Conservation (phyloP, 73 alveolate species). For the Loxodes magnus region DNA sequence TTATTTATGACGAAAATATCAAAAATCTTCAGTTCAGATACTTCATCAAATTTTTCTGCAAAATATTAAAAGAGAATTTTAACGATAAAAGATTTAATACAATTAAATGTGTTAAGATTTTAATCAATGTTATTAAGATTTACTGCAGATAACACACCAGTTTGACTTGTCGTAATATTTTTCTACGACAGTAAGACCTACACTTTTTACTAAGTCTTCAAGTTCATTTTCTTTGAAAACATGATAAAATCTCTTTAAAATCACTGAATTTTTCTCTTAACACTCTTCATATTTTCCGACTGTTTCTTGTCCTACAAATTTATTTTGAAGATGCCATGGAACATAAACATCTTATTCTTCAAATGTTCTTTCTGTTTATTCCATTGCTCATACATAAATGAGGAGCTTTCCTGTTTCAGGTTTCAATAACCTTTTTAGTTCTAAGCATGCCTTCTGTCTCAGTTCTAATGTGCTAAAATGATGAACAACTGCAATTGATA, state of each 20-base stretch:
- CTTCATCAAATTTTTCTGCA: too few species aligned
- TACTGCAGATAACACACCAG: constrained; percentile 86
- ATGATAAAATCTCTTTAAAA: constrained; percentile 93
- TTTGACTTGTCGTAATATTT: constrained; percentile 95
- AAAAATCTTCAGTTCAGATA: too few species aligned
- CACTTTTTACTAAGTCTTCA: constrained; percentile 68
- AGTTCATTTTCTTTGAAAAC: constrained; percentile 94
- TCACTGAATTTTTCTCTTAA: constrained; percentile 66
- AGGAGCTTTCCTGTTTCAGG: constrained; percentile 73
- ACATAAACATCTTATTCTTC: constrained; percentile 91
- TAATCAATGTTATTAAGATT: constrained; percentile 22
- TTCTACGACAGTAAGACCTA: constrained; percentile 48
- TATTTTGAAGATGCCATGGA: constrained; percentile 94
- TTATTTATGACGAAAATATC: too few species aligned
- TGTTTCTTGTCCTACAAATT: constrained; percentile 65
- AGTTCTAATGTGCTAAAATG: constrained; percentile 75
- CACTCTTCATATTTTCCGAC: constrained; percentile 41
- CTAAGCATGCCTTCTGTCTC: constrained; percentile 70
- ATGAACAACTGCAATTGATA: constrained; percentile 95
- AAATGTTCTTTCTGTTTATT: constrained; percentile 85
- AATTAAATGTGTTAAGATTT: too few species aligned
- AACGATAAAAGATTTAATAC: too few species aligned
- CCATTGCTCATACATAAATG: constrained; percentile 96
- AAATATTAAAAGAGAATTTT: too few species aligned
- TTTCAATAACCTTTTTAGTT: constrained; percentile 63